Evolutionary conservation across 2,329 filamentous ascomycete genomes (phyloP).

Genomic region (Lecanicillium sp.): DNA sequence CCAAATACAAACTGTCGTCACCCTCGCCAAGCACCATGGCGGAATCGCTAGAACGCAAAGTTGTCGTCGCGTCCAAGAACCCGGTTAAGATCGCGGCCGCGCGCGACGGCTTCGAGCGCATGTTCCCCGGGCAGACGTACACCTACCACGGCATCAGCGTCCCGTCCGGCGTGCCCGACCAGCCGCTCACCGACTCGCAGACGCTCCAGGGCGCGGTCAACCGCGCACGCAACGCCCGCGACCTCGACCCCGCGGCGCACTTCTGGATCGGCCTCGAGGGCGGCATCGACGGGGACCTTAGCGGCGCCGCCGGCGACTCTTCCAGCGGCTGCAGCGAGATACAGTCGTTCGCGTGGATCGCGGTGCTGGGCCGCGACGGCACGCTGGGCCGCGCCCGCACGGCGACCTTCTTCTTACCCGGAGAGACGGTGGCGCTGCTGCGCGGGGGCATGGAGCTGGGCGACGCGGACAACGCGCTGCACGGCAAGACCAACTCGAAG

Average conservation of each 20-base stretch:
- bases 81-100: constrained; percentile 35
- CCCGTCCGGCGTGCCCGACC: constrained; percentile 33
- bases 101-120: constrained; percentile 28
- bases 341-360: constrained; percentile 36
- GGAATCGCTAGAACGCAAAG: neutral
- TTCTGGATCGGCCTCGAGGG: constrained; percentile 39
- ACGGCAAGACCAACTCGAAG: constrained; percentile 33
- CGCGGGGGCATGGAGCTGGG: constrained; percentile 34
- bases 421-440: constrained; percentile 30
- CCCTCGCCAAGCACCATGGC: neutral
- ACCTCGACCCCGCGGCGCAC: constrained; percentile 26
- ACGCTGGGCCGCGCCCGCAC: constrained; percentile 32
- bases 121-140: constrained; percentile 27
- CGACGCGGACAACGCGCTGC: constrained; percentile 33
- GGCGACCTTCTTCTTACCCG: constrained; percentile 30
- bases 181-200: constrained; percentile 33
- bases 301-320: too few relatives aligned
- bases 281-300: constrained; percentile 27
- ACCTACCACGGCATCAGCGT: constrained; percentile 26
- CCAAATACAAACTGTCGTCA: neutral
- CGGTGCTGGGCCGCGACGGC: constrained; percentile 24
- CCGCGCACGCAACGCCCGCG: constrained; percentile 28
- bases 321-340: constrained; percentile 19
- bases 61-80: constrained; percentile 34
- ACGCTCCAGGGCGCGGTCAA: constrained; percentile 35